These are phyloP conservation scores for Cladosporium sp. DNA, from an alignment of 2,329 filamentous ascomycete genomes.

Conservation along the genomic window DNA sequence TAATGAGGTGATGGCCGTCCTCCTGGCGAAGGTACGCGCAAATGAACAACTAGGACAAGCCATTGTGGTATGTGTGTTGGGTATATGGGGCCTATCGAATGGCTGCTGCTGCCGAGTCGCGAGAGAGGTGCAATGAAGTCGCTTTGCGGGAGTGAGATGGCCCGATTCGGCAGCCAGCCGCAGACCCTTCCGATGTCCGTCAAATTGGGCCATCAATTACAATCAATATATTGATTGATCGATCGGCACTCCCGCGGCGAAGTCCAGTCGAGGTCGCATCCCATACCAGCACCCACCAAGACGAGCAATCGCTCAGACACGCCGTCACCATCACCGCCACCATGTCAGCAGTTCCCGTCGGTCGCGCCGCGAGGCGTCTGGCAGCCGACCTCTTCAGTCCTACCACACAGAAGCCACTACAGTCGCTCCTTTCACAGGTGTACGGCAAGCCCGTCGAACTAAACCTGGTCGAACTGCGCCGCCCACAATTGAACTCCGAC, in stretches of 20 bases:
- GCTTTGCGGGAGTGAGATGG: not conserved
- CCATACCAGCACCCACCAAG: slow-evolving; percentile 3
- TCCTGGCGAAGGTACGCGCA: slow-evolving; percentile 14
- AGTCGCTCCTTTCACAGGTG: slow-evolving; percentile 26
- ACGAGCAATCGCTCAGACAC: slow-evolving; percentile 7
- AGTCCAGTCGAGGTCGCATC: slow-evolving; percentile 5
- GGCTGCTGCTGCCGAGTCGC: not conserved
- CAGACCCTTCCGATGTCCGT: not conserved
- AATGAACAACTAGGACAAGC: slow-evolving; percentile 19
- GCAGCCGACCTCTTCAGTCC: slow-evolving; percentile 22
- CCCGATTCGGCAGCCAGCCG: slow-evolving; percentile 7
- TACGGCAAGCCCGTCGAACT: slow-evolving; percentile 36
- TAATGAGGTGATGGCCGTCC: not conserved
- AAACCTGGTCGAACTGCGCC: slow-evolving; percentile 30
- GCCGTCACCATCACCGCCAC: slow-evolving; percentile 11
- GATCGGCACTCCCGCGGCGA: slow-evolving; percentile 14
- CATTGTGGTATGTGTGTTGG: slow-evolving; percentile 14
- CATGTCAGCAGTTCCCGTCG: slow-evolving; percentile 12
- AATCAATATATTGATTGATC: slow-evolving; percentile 5
- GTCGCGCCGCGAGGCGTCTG: slow-evolving; percentile 14
- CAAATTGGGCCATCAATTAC: slow-evolving; percentile 8
- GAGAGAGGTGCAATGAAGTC: slow-evolving; percentile 6
- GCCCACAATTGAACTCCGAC: slow-evolving; percentile 34
- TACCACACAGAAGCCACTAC: slow-evolving; percentile 23
- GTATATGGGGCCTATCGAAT: not conserved